These are phyloP conservation scores for Erythrophleum fordii DNA, from an alignment of 306 rosid species.

Conservation along the genomic window DNA sequence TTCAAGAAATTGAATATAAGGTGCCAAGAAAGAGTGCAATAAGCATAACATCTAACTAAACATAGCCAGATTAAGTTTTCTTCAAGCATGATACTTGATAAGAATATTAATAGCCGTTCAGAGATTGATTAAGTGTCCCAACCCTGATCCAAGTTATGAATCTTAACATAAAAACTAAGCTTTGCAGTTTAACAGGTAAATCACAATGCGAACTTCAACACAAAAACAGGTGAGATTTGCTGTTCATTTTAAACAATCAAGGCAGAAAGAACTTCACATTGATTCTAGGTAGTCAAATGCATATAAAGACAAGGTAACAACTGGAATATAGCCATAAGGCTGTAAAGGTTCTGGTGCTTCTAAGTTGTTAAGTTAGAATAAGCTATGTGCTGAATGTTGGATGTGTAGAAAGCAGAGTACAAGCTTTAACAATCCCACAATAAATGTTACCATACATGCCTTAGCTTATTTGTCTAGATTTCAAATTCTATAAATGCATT, in stretches of 20 bases:
- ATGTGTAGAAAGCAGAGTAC: not conserved
- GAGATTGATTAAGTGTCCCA: not conserved
- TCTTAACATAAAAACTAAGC: not conserved
- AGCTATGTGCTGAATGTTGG: not conserved
- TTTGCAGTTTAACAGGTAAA: not conserved
- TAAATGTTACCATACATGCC: not conserved
- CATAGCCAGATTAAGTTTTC: not conserved
- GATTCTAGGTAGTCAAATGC: slow-evolving; percentile 2
- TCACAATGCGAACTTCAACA: not conserved
- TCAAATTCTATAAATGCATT: not conserved
- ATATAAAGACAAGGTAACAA: not conserved
- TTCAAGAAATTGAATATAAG: not conserved
- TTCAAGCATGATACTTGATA: not conserved
- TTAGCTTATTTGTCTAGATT: not conserved
- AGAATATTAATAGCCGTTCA: not conserved
- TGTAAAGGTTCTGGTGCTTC: not conserved
- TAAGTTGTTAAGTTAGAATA: not conserved
- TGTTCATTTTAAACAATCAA: not conserved
- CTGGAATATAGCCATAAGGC: not conserved
- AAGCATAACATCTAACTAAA: not conserved
- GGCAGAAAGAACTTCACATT: not conserved
- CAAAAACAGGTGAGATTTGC: not conserved
- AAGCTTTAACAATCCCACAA: slow-evolving; percentile 13
- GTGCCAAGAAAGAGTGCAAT: not conserved
- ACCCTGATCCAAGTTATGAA: not conserved